Percentiles rank a stretch among this genome's conserved stretches.
Evolutionary conservation across 2,329 filamentous ascomycete species (phyloP).

Genomic region (Sporothrix pseudoabietina): DNA sequence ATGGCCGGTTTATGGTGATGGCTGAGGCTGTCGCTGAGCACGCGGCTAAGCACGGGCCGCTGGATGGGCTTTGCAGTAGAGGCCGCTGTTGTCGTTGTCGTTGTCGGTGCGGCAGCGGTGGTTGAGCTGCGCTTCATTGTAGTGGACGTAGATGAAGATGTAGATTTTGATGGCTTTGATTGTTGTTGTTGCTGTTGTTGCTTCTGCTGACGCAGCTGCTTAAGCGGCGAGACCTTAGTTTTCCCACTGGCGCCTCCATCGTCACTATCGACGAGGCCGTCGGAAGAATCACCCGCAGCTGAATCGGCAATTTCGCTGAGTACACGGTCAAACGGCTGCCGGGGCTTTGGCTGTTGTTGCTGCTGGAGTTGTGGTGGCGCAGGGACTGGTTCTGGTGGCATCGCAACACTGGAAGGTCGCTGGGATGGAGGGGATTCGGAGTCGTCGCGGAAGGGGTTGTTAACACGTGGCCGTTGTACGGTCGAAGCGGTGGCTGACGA

Average conservation of each 20-base stretch:
- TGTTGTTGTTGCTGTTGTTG: conserved; percentile 15
- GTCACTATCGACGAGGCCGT: conserved; percentile 34
- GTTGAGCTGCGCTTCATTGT: conserved; percentile 37
- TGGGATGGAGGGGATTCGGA: not conserved
- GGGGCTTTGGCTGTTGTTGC: conserved; percentile 40
- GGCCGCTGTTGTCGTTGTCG: conserved; percentile 32
- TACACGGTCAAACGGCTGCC: conserved; percentile 40
- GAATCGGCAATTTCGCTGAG: conserved; percentile 50
- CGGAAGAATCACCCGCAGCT: conserved; percentile 39
- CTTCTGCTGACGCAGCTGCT: conserved; percentile 23
- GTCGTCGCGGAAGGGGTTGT: conserved; percentile 9
- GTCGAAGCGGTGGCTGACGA: not conserved
- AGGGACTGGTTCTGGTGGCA: not conserved
- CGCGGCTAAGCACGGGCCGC: conserved; percentile 27
- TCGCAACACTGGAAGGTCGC: not conserved
- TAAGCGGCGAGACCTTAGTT: conserved; percentile 17
- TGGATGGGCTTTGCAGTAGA: not conserved
- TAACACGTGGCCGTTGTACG: not conserved
- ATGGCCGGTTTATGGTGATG: conserved; percentile 25
- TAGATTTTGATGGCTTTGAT: conserved; percentile 33
- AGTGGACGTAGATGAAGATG: not conserved
- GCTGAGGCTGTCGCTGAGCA: conserved; percentile 32
- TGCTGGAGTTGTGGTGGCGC: conserved; percentile 38
- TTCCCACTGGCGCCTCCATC: conserved; percentile 29
- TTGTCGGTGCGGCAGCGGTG: conserved; percentile 25